A percentile compares a stretch with the other conserved stretches of the same genome.
Evolutionary conservation across 2,329 filamentous ascomycete species (phyloP).

Genomic region (Alternaria conjuncta): DNA sequence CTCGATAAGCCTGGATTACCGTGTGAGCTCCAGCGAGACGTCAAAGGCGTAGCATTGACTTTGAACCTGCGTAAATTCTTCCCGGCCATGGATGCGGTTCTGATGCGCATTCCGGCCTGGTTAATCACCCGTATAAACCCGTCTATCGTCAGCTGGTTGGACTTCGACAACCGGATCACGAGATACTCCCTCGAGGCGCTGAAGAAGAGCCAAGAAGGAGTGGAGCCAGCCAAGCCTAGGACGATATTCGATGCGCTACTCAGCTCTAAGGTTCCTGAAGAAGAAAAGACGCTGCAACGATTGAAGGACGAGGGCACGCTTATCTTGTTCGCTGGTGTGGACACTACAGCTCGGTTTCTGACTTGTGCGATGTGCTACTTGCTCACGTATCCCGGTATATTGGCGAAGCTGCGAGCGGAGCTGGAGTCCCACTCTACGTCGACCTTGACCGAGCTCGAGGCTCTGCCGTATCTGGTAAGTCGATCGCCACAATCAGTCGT

Average conservation of each 20-base stretch:
- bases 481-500: neutral
- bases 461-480: conserved; percentile 19
- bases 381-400: conserved; percentile 5
- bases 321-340: conserved; percentile 40
- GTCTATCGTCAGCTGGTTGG: neutral
- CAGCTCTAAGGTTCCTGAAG: conserved; percentile 7
- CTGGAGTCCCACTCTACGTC: neutral
- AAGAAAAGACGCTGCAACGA: conserved; percentile 36
- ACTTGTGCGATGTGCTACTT: conserved; percentile 13
- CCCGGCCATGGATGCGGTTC: neutral
- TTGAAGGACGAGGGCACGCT: conserved; percentile 42
- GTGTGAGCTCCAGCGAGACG: neutral
- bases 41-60: neutral
- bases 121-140: neutral
- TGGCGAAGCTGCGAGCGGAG: conserved; percentile 2
- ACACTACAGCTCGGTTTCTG: conserved; percentile 39
- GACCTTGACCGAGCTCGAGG: conserved; percentile 10
- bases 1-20: conserved; percentile 9
- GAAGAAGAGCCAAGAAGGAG: neutral
- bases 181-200: neutral
- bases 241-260: conserved; percentile 16
- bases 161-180: neutral
- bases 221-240: neutral
- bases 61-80: neutral
- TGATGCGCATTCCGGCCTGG: neutral